phyloP scores from a whole-genome alignment of 306 rosid genomes.

The Rubus parviflorus region DNA sequence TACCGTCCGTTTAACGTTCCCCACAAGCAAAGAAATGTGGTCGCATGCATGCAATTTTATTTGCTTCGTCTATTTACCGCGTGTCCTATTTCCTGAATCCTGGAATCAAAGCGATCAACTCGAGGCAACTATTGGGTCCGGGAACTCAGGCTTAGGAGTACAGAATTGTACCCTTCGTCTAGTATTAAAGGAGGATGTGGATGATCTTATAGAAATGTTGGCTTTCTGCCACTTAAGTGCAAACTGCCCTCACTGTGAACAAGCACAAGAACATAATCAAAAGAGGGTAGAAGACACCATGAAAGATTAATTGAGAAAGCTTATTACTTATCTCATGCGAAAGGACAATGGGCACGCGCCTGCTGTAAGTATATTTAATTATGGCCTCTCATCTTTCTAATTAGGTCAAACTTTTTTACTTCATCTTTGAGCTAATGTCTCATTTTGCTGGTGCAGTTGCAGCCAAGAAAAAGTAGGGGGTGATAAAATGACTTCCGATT shows the following conservation, averaged over 20 bases:
- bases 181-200: not conserved
- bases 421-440: no score
- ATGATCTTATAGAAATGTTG: not conserved
- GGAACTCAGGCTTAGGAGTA: not conserved
- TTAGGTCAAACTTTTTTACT: no score
- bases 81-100: not conserved
- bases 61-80: not conserved
- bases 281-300: not conserved
- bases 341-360: no score
- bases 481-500: no score
- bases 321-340: no score
- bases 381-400: no score
- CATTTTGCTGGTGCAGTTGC: no score
- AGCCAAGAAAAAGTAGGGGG: no score
- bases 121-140: not conserved
- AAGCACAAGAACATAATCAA: not conserved
- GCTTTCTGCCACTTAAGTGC: not conserved
- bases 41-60: not conserved
- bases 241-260: not conserved
- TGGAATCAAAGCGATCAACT: not conserved
- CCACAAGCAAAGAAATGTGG: not conserved
- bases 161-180: not conserved
- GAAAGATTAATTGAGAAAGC: no score
- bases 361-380: no score
- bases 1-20: not conserved